Evolutionary conservation across 148 eudicot species (phyloP).

Genomic region (Diospyros kaki): DNA sequence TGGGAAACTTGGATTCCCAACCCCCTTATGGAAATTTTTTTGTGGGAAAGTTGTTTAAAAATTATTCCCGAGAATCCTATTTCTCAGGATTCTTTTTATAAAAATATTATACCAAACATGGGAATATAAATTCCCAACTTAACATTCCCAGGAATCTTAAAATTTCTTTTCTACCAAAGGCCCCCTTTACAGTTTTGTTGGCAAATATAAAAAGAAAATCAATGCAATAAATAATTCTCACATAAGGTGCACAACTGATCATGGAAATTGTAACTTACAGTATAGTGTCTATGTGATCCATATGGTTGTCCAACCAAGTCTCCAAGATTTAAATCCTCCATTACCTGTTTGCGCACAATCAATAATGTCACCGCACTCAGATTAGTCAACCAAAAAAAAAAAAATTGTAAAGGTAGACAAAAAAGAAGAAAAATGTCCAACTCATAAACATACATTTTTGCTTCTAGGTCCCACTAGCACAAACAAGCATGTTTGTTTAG

Average conservation of each 20-base stretch:
- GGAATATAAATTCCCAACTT: too few relatives aligned
- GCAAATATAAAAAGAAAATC: neutral
- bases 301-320: conserved; percentile 60
- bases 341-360: conserved; percentile 36
- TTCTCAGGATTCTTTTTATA: too few relatives aligned
- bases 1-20: too few relatives aligned
- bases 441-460: conserved; percentile 36
- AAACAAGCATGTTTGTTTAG: conserved; percentile 49
- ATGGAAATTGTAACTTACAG: conserved; percentile 25
- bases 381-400: neutral
- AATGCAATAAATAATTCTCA: conserved; percentile 5
- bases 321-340: conserved; percentile 52
- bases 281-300: conserved; percentile 61
- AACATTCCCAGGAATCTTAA: too few relatives aligned
- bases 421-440: neutral
- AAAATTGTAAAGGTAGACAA: neutral
- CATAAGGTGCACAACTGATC: neutral
- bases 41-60: too few relatives aligned
- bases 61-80: too few relatives aligned
- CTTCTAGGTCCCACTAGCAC: conserved; percentile 61
- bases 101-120: too few relatives aligned
- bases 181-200: neutral
- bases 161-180: too few relatives aligned
- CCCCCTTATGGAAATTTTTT: too few relatives aligned
- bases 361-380: conserved; percentile 9